Evolutionary conservation across 768 basidiomycete genomes (phyloP).

Genomic region (Suillus fuscotomentosus): DNA sequence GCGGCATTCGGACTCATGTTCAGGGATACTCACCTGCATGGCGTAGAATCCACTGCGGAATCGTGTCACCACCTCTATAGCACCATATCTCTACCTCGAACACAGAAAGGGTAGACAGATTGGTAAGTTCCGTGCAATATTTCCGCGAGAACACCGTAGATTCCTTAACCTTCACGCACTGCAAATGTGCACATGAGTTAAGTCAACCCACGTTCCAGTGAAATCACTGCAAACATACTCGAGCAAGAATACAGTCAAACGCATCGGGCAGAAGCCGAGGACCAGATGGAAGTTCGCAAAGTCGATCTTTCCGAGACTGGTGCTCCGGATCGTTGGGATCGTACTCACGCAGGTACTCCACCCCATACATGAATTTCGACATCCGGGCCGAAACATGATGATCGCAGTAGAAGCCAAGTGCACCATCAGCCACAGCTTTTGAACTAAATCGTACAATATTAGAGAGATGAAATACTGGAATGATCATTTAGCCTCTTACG

Average conservation of each 20-base stretch:
- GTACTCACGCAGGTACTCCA: slow-evolving; percentile 71
- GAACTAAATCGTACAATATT: slow-evolving; percentile 45
- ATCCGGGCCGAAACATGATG: slow-evolving; percentile 82
- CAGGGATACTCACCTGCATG: slow-evolving; percentile 33
- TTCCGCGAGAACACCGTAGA: slow-evolving; percentile 80
- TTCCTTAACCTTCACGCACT: slow-evolving; percentile 77
- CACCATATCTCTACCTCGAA: slow-evolving; percentile 88
- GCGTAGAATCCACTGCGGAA: slow-evolving; percentile 75
- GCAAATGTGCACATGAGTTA: slow-evolving; percentile 2
- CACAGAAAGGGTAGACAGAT: slow-evolving; percentile 68
- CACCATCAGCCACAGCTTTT: slow-evolving; percentile 83
- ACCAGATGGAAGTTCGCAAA: slow-evolving; percentile 76
- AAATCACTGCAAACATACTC: slow-evolving; percentile 41
- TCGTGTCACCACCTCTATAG: slow-evolving; percentile 67
- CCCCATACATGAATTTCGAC: slow-evolving; percentile 81
- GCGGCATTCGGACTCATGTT: neutral
- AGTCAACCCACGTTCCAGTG: slow-evolving; percentile 11
- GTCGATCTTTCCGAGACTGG: slow-evolving; percentile 54
- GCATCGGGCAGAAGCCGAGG: slow-evolving; percentile 79
- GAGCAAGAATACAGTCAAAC: slow-evolving; percentile 75
- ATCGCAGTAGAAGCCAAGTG: slow-evolving; percentile 82
- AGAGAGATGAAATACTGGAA: slow-evolving; percentile 6
- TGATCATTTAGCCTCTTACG: slow-evolving; percentile 41
- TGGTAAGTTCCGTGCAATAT: slow-evolving; percentile 81
- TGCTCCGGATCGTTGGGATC: slow-evolving; percentile 68